Evolutionary conservation across 2,329 filamentous ascomycete species (phyloP).

Genomic region (Keithomyces neogunnii): DNA sequence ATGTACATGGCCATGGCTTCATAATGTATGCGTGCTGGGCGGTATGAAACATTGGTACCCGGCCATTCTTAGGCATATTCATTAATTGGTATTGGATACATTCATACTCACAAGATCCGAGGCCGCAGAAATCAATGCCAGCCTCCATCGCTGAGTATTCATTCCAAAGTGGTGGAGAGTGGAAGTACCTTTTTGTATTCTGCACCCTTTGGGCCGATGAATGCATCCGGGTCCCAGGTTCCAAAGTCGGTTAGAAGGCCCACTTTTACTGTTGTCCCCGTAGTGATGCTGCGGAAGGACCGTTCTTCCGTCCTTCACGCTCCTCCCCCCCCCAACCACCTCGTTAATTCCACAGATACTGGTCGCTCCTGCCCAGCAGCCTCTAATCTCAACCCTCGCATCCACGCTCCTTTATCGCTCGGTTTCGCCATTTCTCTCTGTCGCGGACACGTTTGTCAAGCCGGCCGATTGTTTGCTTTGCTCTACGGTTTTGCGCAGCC

Average conservation of each 20-base stretch:
- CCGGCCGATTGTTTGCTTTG: constrained; percentile 15
- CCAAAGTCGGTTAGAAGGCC: not conserved
- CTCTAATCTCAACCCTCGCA: constrained; percentile 10
- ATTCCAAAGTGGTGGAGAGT: no score
- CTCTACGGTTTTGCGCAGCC: constrained; percentile 21
- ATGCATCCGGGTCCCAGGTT: not conserved
- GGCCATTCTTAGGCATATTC: no score
- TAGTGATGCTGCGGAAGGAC: not conserved
- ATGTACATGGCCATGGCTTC: no score
- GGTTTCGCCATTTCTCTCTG: constrained; percentile 14
- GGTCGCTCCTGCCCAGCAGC: constrained; percentile 9
- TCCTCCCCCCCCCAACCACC: constrained; percentile 12
- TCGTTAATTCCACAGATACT: not conserved
- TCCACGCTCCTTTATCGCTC: constrained; percentile 10
- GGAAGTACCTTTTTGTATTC: not conserved
- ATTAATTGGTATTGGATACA: no score
- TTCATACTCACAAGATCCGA: no score
- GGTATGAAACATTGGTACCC: no score
- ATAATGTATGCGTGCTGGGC: no score
- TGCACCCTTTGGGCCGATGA: not conserved
- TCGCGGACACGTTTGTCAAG: constrained; percentile 15
- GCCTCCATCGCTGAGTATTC: no score
- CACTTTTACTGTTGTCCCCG: not conserved
- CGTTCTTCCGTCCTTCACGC: not conserved
- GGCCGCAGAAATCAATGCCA: no score